Conservation (phyloP, 1,139 yeast genomes). For the Lodderomyces margitis region DNA sequence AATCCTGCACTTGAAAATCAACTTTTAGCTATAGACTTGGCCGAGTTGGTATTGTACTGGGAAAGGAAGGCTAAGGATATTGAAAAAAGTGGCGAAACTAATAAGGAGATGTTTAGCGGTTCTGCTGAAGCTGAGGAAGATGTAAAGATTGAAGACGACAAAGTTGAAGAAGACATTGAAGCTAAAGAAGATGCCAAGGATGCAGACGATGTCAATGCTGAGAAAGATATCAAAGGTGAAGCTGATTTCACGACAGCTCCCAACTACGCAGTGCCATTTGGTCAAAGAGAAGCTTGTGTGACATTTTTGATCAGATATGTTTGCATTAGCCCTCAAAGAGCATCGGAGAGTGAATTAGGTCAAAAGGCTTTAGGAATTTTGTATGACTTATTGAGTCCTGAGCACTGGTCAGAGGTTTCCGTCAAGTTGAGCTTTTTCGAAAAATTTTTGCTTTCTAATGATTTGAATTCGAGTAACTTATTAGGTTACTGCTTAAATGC, state of each 20-base stretch:
- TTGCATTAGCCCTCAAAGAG: slow-evolving; percentile 83
- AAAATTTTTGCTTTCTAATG: slow-evolving; percentile 76
- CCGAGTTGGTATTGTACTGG: slow-evolving; percentile 85
- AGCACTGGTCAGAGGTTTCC: slow-evolving; percentile 82
- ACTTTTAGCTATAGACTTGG: slow-evolving; percentile 81
- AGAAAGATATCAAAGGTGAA: slow-evolving; percentile 7
- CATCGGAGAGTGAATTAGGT: slow-evolving; percentile 81
- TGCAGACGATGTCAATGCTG: background rate
- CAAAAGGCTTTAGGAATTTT: slow-evolving; percentile 76
- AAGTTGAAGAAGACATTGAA: slow-evolving; percentile 10
- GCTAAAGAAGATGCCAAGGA: background rate
- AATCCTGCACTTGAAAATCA: slow-evolving; percentile 84
- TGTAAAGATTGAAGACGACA: slow-evolving; percentile 2
- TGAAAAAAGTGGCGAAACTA: slow-evolving; percentile 12
- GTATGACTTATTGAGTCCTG: slow-evolving; percentile 67
- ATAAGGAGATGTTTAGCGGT: slow-evolving; percentile 13
- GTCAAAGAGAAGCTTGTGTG: slow-evolving; percentile 88
- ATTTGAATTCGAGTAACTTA: slow-evolving; percentile 58
- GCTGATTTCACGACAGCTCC: slow-evolving; percentile 41
- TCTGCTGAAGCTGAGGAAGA: slow-evolving; percentile 18
- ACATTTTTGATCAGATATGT: slow-evolving; percentile 86
- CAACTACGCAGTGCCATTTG: slow-evolving; percentile 64
- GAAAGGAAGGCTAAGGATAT: slow-evolving; percentile 50
- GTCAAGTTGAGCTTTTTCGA: slow-evolving; percentile 86
- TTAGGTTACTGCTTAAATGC: slow-evolving; percentile 86